phyloP scores from a whole-genome alignment of 2,329 filamentous ascomycete genomes.

The Penicillium sp. region DNA sequence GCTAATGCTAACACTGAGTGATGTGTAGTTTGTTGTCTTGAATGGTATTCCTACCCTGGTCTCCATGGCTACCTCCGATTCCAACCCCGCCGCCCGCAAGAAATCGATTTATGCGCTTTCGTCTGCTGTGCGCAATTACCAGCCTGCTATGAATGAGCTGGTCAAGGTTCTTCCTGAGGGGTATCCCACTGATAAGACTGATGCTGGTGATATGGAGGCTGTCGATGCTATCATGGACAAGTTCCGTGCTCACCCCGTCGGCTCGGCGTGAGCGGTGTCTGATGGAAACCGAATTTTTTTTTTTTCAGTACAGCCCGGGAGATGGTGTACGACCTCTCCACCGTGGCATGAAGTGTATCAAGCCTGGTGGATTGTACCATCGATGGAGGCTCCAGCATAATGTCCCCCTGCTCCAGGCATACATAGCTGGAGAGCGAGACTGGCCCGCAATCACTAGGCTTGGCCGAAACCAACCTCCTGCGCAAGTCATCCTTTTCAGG shows the following conservation, averaged over 20 bases:
- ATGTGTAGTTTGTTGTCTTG: slow-evolving; percentile 56
- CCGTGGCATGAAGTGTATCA: neutral
- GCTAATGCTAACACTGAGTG: slow-evolving; percentile 17
- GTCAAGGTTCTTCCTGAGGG: slow-evolving; percentile 71
- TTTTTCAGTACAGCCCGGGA: neutral
- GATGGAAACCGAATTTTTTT: slow-evolving; percentile 2
- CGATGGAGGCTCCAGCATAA: neutral
- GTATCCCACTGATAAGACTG: slow-evolving; percentile 67
- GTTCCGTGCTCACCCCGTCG: slow-evolving; percentile 59
- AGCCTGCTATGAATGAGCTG: slow-evolving; percentile 70
- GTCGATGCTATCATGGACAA: slow-evolving; percentile 76
- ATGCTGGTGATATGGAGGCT: slow-evolving; percentile 85
- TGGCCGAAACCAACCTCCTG: neutral
- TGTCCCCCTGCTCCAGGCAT: neutral
- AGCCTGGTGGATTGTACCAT: neutral
- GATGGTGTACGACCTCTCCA: neutral
- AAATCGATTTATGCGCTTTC: slow-evolving; percentile 92
- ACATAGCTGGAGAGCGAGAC: neutral
- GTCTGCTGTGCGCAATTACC: slow-evolving; percentile 85
- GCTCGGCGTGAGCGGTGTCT: slow-evolving; percentile 35
- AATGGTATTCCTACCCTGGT: slow-evolving; percentile 76
- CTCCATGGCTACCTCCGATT: slow-evolving; percentile 65
- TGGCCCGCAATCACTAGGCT: neutral
- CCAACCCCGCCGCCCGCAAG: slow-evolving; percentile 70
- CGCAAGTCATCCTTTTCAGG: neutral